Evolutionary conservation across 2,329 filamentous ascomycete species (phyloP).

Genomic region (Colletotrichum incanum): DNA sequence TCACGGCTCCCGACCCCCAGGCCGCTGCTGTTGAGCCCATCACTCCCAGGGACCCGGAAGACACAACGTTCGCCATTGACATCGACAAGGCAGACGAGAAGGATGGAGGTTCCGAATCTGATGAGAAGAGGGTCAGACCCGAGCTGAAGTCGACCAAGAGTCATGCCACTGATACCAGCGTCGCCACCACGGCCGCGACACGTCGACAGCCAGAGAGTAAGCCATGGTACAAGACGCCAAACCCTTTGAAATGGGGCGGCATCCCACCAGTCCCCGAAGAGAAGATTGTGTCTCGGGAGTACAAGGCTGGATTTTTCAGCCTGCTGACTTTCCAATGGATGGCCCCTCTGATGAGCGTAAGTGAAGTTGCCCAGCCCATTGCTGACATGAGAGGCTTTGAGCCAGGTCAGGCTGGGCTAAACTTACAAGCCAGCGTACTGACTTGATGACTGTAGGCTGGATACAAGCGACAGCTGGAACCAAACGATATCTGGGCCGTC

Average conservation of each 20-base stretch:
- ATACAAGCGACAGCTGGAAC: constrained; percentile 86
- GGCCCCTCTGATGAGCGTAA: constrained; percentile 84
- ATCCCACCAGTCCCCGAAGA: constrained; percentile 70
- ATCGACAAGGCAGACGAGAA: constrained; percentile 39
- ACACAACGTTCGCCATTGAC: constrained; percentile 30
- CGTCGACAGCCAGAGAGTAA: constrained; percentile 56
- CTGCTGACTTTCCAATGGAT: constrained; percentile 91
- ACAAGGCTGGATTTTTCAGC: constrained; percentile 82
- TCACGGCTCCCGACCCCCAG: constrained; percentile 49
- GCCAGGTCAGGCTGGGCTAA: neutral
- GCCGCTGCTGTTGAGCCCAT: constrained; percentile 50
- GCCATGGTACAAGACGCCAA: constrained; percentile 75
- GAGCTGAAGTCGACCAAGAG: constrained; percentile 63
- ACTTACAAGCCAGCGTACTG: neutral
- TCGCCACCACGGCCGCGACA: constrained; percentile 59
- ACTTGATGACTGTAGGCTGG: constrained; percentile 70
- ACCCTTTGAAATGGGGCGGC: constrained; percentile 74
- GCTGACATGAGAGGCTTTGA: neutral
- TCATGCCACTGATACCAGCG: constrained; percentile 69
- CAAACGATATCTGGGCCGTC: constrained; percentile 89
- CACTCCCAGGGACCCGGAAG: constrained; percentile 30
- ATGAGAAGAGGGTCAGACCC: constrained; percentile 36
- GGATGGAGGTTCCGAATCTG: constrained; percentile 8
- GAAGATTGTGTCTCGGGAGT: constrained; percentile 74
- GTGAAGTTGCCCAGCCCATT: constrained; percentile 48